A percentile compares a stretch with the other conserved stretches of the same genome.
These are phyloP conservation scores for Casuarina glauca DNA, from an alignment of 306 rosid species.

Conservation along the genomic window DNA sequence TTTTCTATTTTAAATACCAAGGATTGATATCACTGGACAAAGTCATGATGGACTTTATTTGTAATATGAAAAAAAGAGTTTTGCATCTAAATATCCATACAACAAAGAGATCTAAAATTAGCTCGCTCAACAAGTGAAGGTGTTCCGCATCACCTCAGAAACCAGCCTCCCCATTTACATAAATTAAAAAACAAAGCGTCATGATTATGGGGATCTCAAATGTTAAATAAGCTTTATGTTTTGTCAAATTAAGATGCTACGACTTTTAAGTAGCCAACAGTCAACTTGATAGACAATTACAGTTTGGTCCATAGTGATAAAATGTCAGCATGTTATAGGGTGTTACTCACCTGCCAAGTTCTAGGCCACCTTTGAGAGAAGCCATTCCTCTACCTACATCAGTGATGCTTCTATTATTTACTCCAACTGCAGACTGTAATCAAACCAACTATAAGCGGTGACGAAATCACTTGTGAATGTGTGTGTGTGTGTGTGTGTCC, in stretches of 20 bases:
- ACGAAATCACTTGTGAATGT: neutral
- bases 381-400: slow-evolving; percentile 63
- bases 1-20: neutral
- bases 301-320: slow-evolving; percentile 24
- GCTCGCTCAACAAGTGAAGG: neutral
- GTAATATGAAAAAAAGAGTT: neutral
- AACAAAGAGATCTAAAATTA: neutral
- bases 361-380: slow-evolving; percentile 66
- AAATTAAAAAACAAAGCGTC: neutral
- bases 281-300: slow-evolving; percentile 20
- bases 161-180: neutral
- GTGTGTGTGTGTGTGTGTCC: no score
- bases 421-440: slow-evolving; percentile 62
- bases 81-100: neutral
- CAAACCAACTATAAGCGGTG: slow-evolving; percentile 21
- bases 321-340: slow-evolving; percentile 15
- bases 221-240: neutral
- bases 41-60: neutral
- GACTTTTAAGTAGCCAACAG: slow-evolving; percentile 2
- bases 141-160: neutral
- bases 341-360: slow-evolving; percentile 75
- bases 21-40: neutral
- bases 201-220: neutral
- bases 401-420: slow-evolving; percentile 52
- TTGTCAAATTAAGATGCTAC: neutral